Percentiles rank a stretch among this genome's conserved stretches.
Evolutionary conservation across 2,329 filamentous ascomycete species (phyloP).

Genomic region (Exophiala sp.): DNA sequence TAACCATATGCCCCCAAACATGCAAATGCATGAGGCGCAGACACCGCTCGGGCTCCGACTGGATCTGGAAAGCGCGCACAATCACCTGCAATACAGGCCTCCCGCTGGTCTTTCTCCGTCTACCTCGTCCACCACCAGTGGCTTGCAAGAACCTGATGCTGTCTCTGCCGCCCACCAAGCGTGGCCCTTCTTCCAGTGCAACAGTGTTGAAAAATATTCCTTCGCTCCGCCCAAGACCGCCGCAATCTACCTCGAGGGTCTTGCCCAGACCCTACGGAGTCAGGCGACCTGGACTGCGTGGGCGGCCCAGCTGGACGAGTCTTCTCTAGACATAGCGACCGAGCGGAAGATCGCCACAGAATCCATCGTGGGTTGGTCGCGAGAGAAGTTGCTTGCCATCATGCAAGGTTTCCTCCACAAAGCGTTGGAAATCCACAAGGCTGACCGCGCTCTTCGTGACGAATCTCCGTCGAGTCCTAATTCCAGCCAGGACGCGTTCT

Average conservation of each 20-base stretch:
- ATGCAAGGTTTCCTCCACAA: slow-evolving; percentile 66
- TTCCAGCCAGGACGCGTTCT: slow-evolving; percentile 51
- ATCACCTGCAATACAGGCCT: slow-evolving; percentile 16
- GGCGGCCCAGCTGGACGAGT: slow-evolving; percentile 45
- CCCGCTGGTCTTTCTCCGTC: slow-evolving; percentile 25
- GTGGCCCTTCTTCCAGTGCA: slow-evolving; percentile 50
- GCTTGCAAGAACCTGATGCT: slow-evolving; percentile 40
- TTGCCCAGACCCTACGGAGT: slow-evolving; percentile 48
- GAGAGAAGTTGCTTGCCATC: slow-evolving; percentile 65
- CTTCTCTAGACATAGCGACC: slow-evolving; percentile 39
- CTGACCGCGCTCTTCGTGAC: slow-evolving; percentile 34
- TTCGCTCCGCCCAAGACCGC: slow-evolving; percentile 48
- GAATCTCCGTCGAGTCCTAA: slow-evolving; percentile 36
- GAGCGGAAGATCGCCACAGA: slow-evolving; percentile 45
- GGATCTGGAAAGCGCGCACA: slow-evolving; percentile 21
- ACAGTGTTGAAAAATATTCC: slow-evolving; percentile 42
- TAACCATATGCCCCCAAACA: slow-evolving; percentile 20
- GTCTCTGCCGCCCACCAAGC: slow-evolving; percentile 48
- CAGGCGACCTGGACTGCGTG: slow-evolving; percentile 49
- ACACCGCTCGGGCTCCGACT: slow-evolving; percentile 18
- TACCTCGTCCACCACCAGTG: slow-evolving; percentile 20
- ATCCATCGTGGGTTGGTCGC: slow-evolving; percentile 49
- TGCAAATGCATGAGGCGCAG: slow-evolving; percentile 20
- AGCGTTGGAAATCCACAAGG: slow-evolving; percentile 58
- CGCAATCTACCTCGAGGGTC: slow-evolving; percentile 45